Evolutionary conservation across 495 filamentous ascomycete genomes (phyloP), one percentile per base, ranked within the genome.

Genomic region (Poronia punctata): DNA sequence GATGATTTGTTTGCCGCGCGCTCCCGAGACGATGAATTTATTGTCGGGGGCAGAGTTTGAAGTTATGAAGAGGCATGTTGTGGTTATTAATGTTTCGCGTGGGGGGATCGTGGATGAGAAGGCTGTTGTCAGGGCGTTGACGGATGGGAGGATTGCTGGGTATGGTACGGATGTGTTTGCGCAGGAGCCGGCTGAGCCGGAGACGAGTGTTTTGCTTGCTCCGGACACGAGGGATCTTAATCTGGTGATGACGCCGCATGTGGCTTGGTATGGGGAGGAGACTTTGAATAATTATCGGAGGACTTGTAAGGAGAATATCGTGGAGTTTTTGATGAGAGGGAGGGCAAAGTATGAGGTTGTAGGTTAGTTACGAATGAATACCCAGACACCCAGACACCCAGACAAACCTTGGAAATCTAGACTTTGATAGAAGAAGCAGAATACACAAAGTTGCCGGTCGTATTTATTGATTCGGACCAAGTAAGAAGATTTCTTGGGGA

Each of bases 71-170:
- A 45, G 54, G 0, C 57, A 71, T 24, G 60, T 68, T 3, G 38
- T 80, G 11, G 15, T 82, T 8, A 54, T 79, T 34, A 80, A 82
- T 49, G 67, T 78, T 27, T 66, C 71, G 5, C 60, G 76, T 3
- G 76, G 76, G 3, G 76, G 75, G 0, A 72, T 79, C 39, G 70
- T 80, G 5, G 64, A 79, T 37, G 76, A 82, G 46, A 28, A 35
- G 3, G 73, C 67, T 0, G 46, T 79, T 1, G 53, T 71, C 1
- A 44, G 57, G 15, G 76, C 75, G 12, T 49, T 80, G 16, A 57
- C 53, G 33, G 54, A 66, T 3, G 55, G 59, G 3, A 49, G 50
- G 40, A 75, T 80, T 14, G 64, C 58, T 0, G 76, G 74, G 3
- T 70, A 71, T 7, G 74, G 66, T 4, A 68, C 65, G 5, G 78